Base-by-base conservation (phyloP, 345 rosid genomes). In the Rhizophora apiculata region DNA sequence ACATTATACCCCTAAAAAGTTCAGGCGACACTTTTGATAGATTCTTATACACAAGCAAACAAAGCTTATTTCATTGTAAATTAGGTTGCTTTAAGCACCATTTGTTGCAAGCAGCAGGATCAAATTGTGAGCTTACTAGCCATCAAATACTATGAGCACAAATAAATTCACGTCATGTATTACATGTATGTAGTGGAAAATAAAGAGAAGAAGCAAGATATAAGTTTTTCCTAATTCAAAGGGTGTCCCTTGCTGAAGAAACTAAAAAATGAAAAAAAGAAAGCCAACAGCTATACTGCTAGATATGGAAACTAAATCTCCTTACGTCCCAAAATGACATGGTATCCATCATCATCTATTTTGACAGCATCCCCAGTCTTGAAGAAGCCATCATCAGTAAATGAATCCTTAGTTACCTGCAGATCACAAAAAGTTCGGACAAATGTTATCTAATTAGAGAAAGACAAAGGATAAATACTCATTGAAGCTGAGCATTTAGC, bases 291-390 rank as follows among this genome's bases (percentile, higher is more conserved):
- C 18, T 43, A 13, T 43, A 43, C 19, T 60, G 30, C 16, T 10
- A 65, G n/a, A 22, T 54, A n/a, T 69, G 29, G 53, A 73, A 58
- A 57, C 20, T 56, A 76, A 66, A 70, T 54, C 15, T 72, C n/a
- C 96, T 88, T 82, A 92, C 98, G 94, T 80, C 98, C 97, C 87
- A 95, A 83, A 81, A 95, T 95, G 74, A 95, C 63, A 76, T 76
- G 87, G 72, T 92, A 87, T 69, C 96, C 98, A 68, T 95, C 96
- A 72, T 92, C 93, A 69, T 95, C 91, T 64, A 88, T 68, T 85
- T 83, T 88, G 31, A 89, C 93, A 72, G 96, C 90, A 86, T 95
- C 98, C 67, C 99, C 99, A 16, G 99, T 92, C 85, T 83, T 92
- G 81, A 95, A 95, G 82, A 85, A 95, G 39, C 98, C 98, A 78